Percentiles rank a stretch among this genome's conserved stretches.
Evolutionary conservation across 192 early-diverging fungal species (phyloP).

Genomic region (Coemansia sp.): DNA sequence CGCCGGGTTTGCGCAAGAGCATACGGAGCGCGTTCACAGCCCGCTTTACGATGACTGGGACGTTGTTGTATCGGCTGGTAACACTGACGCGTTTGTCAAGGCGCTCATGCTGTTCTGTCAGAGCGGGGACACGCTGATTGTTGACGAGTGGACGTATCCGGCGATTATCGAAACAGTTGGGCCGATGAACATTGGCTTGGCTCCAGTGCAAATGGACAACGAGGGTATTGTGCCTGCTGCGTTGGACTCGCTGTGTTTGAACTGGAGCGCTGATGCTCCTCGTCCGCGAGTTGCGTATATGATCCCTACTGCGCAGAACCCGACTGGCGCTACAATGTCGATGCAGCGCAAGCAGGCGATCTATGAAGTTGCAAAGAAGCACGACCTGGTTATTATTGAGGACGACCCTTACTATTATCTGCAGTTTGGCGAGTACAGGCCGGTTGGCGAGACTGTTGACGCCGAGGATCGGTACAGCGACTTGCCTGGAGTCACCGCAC

Average conservation of each 20-base stretch:
- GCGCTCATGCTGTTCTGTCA: conserved; percentile 61
- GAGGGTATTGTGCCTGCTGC: conserved; percentile 68
- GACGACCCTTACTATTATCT: conserved; percentile 97
- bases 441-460: conserved; percentile 10
- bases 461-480: conserved; percentile 29
- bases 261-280: conserved; percentile 41
- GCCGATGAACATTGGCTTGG: conserved; percentile 58
- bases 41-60: conserved; percentile 71
- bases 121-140: conserved; percentile 63
- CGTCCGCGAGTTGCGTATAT: conserved; percentile 67
- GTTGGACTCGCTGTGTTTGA: conserved; percentile 55
- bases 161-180: conserved; percentile 60
- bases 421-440: conserved; percentile 62
- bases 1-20: conserved; percentile 52
- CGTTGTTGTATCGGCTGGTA: conserved; percentile 65
- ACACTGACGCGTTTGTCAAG: conserved; percentile 66
- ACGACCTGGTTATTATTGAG: conserved; percentile 87
- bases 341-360: conserved; percentile 76
- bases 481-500: conserved; percentile 29
- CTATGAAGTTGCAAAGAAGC: conserved; percentile 75
- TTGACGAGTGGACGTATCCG: conserved; percentile 72
- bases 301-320: conserved; percentile 90
- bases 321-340: conserved; percentile 83
- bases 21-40: conserved; percentile 53
- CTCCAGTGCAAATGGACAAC: conserved; percentile 61